phyloP scores from a whole-genome alignment of 495 filamentous ascomycete species.

The Podospora australis region DNA sequence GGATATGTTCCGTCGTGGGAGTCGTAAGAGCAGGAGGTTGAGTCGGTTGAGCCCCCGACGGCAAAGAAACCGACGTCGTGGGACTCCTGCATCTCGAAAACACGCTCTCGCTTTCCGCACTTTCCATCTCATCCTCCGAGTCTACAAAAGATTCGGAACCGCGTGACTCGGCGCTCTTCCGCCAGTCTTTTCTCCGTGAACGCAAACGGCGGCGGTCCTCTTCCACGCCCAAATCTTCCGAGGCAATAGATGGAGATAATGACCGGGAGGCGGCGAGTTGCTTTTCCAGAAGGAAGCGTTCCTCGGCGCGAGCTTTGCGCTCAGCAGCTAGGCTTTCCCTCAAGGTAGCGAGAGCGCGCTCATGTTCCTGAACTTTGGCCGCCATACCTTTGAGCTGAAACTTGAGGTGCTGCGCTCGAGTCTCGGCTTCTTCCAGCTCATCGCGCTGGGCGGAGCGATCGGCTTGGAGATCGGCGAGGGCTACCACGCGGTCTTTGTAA shows the following conservation, averaged over 20 bases:
- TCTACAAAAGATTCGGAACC: slow-evolving; percentile 36
- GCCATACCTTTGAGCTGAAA: slow-evolving; percentile 74
- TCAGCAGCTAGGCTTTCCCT: slow-evolving; percentile 59
- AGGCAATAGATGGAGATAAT: slow-evolving; percentile 22
- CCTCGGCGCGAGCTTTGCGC: slow-evolving; percentile 40
- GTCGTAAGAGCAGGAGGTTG: too few relatives aligned
- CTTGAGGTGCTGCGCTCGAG: slow-evolving; percentile 58
- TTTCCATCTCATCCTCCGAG: slow-evolving; percentile 53
- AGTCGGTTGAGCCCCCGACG: neutral
- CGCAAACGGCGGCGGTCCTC: slow-evolving; percentile 37
- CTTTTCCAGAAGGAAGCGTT: too few relatives aligned
- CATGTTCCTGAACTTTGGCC: slow-evolving; percentile 57
- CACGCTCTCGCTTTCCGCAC: slow-evolving; percentile 52
- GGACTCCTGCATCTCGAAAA: slow-evolving; percentile 56
- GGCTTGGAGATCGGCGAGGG: slow-evolving; percentile 52
- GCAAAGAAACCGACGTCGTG: slow-evolving; percentile 15
- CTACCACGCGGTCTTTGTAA: slow-evolving; percentile 56
- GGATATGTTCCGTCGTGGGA: too few relatives aligned
- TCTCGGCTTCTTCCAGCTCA: slow-evolving; percentile 69
- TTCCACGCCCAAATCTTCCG: slow-evolving; percentile 50
- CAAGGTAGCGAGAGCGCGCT: slow-evolving; percentile 56
- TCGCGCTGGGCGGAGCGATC: slow-evolving; percentile 62
- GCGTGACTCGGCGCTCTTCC: slow-evolving; percentile 42
- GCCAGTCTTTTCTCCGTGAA: slow-evolving; percentile 40
- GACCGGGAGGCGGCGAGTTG: neutral